Percentiles rank a stretch among this genome's conserved stretches.
phyloP scores from a whole-genome alignment of 352 stramenopile genomes.

The Phytophthora fragariae region DNA sequence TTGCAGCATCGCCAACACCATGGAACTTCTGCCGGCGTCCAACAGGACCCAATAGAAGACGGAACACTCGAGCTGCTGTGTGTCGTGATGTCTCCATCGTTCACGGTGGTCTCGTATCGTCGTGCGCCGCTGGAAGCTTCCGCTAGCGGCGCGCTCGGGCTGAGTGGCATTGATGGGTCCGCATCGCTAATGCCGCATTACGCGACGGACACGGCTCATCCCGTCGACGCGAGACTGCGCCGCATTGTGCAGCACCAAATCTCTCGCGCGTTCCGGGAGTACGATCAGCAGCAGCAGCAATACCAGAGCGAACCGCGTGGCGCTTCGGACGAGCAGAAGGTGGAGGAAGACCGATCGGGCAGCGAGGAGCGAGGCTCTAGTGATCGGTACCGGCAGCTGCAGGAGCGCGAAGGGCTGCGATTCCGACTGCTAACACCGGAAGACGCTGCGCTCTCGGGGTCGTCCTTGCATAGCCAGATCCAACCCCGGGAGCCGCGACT shows the following conservation, averaged over 20 bases:
- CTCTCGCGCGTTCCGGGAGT: constrained; percentile 48
- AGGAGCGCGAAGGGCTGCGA: constrained; percentile 36
- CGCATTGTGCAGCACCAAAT: constrained; percentile 49
- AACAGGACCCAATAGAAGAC: background rate
- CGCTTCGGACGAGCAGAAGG: constrained; percentile 4
- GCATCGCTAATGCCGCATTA: constrained; percentile 31
- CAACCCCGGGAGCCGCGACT: constrained; percentile 21
- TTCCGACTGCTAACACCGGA: constrained; percentile 31
- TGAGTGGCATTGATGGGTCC: constrained; percentile 8
- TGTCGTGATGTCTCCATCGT: constrained; percentile 47
- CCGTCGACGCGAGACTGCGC: constrained; percentile 29
- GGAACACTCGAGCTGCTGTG: constrained; percentile 39
- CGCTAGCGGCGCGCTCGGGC: background rate
- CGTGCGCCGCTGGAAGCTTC: constrained; percentile 33
- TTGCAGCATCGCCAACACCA: background rate
- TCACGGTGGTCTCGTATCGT: constrained; percentile 57
- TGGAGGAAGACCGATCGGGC: constrained; percentile 1
- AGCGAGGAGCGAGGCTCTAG: constrained; percentile 3
- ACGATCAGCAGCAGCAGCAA: constrained; percentile 37
- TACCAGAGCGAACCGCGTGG: constrained; percentile 2
- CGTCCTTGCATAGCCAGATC: constrained; percentile 16
- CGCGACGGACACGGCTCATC: constrained; percentile 22
- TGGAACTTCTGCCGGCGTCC: background rate
- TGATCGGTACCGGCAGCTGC: constrained; percentile 29
- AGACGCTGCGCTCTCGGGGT: constrained; percentile 17